Evolutionary conservation across 2,329 filamentous ascomycete species (phyloP).

Genomic region (Lojkania enalia): DNA sequence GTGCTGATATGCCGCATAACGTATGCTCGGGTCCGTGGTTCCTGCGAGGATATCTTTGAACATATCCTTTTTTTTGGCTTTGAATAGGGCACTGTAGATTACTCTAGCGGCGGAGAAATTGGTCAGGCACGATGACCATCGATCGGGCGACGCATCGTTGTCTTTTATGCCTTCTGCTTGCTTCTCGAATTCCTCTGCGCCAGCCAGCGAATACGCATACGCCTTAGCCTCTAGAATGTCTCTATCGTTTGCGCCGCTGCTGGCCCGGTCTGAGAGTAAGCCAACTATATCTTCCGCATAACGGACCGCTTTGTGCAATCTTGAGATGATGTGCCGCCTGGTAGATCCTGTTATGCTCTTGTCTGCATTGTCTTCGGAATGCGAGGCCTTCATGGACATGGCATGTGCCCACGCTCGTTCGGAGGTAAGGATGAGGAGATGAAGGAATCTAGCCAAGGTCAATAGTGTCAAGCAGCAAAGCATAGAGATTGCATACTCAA

Average conservation of each 20-base stretch:
- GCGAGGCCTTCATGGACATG: slow-evolving; percentile 87
- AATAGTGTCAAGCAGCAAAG: neutral
- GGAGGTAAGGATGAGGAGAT: slow-evolving; percentile 79
- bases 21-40: slow-evolving; percentile 89
- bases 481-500: slow-evolving; percentile 63
- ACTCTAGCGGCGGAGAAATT: slow-evolving; percentile 77
- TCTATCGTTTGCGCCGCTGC: slow-evolving; percentile 66
- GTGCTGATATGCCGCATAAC: slow-evolving; percentile 91
- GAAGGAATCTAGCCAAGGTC: slow-evolving; percentile 65
- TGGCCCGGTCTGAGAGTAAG: slow-evolving; percentile 64
- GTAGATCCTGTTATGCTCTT: slow-evolving; percentile 78
- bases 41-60: slow-evolving; percentile 85
- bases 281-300: slow-evolving; percentile 69
- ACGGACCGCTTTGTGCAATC: slow-evolving; percentile 76
- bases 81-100: slow-evolving; percentile 77
- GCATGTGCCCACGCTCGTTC: slow-evolving; percentile 95
- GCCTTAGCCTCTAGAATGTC: slow-evolving; percentile 85
- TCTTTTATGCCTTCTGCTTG: slow-evolving; percentile 56
- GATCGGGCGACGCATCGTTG: slow-evolving; percentile 47
- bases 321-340: slow-evolving; percentile 85
- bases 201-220: slow-evolving; percentile 76
- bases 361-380: slow-evolving; percentile 71
- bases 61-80: slow-evolving; percentile 69
- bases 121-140: slow-evolving; percentile 77
- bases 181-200: slow-evolving; percentile 82